Conservation (phyloP, 257 asterid species). For the Salvia hispanica region DNA sequence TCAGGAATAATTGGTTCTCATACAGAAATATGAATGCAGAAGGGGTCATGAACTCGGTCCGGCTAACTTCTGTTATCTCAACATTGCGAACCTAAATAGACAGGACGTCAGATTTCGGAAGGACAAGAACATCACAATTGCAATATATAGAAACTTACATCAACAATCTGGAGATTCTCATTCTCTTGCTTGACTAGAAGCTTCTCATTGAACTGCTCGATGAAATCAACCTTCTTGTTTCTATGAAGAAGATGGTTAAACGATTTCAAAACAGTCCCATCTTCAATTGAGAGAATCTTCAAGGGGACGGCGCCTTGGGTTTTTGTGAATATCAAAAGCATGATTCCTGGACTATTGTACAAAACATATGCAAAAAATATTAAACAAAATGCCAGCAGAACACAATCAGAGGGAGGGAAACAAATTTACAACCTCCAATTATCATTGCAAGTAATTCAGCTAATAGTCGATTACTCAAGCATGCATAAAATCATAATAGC, state of each 20-base stretch:
- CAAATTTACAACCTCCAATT: background rate
- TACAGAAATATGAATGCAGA: constrained; percentile 96
- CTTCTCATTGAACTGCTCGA: constrained; percentile 97
- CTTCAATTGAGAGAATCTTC: constrained; percentile 92
- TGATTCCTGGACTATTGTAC: constrained; percentile 88
- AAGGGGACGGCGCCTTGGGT: constrained; percentile 79
- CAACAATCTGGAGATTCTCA: constrained; percentile 96
- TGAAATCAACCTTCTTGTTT: constrained; percentile 94
- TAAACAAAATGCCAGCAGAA: constrained; percentile 2
- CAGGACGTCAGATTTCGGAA: constrained; percentile 32
- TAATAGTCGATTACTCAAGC: background rate
- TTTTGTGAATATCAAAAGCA: constrained; percentile 78
- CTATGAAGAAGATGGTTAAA: constrained; percentile 90
- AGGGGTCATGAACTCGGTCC: constrained; percentile 97
- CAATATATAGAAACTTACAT: constrained; percentile 51
- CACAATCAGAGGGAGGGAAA: background rate
- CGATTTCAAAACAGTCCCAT: constrained; percentile 91
- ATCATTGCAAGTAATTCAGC: background rate
- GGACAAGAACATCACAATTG: background rate
- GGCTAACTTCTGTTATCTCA: constrained; percentile 90
- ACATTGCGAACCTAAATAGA: constrained; percentile 80
- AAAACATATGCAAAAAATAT: constrained; percentile 12
- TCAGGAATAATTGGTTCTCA: constrained; percentile 92
- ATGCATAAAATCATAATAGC: constrained; percentile 1
- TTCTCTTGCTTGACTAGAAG: constrained; percentile 98